phyloP scores from a whole-genome alignment of 371 early-diverging fungal species.

The Mortierella sp. region DNA sequence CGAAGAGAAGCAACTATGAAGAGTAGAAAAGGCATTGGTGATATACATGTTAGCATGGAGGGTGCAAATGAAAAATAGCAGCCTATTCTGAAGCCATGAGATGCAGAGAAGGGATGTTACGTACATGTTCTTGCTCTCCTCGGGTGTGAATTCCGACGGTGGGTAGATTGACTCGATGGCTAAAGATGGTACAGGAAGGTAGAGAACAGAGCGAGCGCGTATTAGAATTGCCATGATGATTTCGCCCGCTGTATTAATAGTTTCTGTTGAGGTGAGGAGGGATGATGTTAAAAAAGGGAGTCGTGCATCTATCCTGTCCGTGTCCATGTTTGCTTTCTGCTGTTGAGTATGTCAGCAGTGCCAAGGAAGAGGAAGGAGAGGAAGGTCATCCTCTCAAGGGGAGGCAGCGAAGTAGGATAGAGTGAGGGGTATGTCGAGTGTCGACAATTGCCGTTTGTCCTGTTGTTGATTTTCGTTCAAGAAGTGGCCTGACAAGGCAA shows the following conservation, averaged over 20 bases:
- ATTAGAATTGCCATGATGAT: neutral
- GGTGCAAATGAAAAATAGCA: neutral
- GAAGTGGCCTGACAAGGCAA: neutral
- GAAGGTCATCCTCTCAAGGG: slow-evolving; percentile 1
- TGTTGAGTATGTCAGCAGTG: slow-evolving; percentile 2
- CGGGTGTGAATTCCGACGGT: slow-evolving; percentile 77
- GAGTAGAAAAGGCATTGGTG: neutral
- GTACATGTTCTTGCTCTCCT: slow-evolving; percentile 88
- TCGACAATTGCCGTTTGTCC: neutral
- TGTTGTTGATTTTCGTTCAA: neutral
- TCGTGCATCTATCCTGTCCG: neutral
- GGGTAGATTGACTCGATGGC: slow-evolving; percentile 91
- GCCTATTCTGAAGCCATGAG: neutral
- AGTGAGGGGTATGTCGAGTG: neutral
- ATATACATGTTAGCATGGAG: neutral
- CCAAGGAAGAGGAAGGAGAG: neutral
- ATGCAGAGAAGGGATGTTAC: neutral
- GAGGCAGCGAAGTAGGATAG: neutral
- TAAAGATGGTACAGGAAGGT: slow-evolving; percentile 33
- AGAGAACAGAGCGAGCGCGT: neutral
- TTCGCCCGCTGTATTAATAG: neutral
- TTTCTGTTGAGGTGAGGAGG: neutral
- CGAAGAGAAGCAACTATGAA: slow-evolving; percentile 88
- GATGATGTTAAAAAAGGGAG: neutral
- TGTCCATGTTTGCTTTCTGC: neutral